Evolutionary conservation across 148 eudicot species (phyloP), one percentile per base, ranked within the genome.

Genomic region (Bassia scoparia): DNA sequence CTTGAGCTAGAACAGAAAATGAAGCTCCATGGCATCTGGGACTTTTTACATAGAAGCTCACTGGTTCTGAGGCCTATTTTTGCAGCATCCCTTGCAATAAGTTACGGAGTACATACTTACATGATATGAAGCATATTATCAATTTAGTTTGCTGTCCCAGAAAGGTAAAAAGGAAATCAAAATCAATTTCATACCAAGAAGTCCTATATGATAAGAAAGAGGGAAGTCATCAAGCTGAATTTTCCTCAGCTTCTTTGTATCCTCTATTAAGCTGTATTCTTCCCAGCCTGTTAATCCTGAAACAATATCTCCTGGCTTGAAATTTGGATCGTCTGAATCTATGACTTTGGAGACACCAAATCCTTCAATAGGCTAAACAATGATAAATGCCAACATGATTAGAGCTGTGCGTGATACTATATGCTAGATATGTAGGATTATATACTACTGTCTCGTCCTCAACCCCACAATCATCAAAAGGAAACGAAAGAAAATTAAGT

Each of bases 221-320:
- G 98, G 98, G 41, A 91, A 84, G 56, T 87, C 89, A 80, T 81
- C 84, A 52, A 64, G 88, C 50, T 88, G 73, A 75, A 91, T 86
- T 72, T 86, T 94, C 52, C 89, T 83, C 78, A 94, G 68, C 37
- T 81, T 83, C 16, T 68, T 72, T 12, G 82, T 67, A 59, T 79
- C 87, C 16, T 71, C 38, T 15, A 94, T 82, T 48, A 89, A 80
- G 81, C 84, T 91, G 83, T 94, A 94, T 76, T 91, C 96, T 74
- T 91, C 98, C 98, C 98, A 94, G 20, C 92, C 91, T 33, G 89
- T 85, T 17, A 86, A 69, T 35, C 97, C 95, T 2, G 89, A 74
- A 14, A 91, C 83, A 24, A 91, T 67, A 69, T 93, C 96, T 20
- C 97, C 97, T 8, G 91, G 78, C 77, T 83, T 83, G 83, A 94